These are phyloP conservation scores for Scleromitrula shiraiana DNA, from an alignment of 2,329 filamentous ascomycete species.

Conservation along the genomic window DNA sequence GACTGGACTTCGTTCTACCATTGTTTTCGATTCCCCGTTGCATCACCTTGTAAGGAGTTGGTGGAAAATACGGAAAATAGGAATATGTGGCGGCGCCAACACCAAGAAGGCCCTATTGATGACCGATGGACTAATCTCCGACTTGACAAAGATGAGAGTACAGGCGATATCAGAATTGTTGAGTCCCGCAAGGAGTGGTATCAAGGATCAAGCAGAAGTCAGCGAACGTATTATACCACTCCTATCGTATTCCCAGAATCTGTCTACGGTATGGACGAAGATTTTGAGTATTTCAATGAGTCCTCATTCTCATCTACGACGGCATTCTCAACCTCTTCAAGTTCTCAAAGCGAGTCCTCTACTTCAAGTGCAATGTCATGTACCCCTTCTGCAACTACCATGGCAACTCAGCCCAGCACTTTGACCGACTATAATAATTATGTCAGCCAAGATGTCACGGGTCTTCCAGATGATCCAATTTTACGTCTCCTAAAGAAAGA, in stretches of 20 bases:
- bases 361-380: background rate
- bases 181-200: slow-evolving; percentile 65
- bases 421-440: background rate
- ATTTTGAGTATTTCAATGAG: slow-evolving; percentile 1
- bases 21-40: slow-evolving; percentile 54
- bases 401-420: background rate
- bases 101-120: slow-evolving; percentile 63
- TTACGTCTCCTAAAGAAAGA: slow-evolving; percentile 18
- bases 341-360: background rate
- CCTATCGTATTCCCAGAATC: slow-evolving; percentile 37
- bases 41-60: slow-evolving; percentile 33
- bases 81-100: slow-evolving; percentile 56
- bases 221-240: slow-evolving; percentile 58
- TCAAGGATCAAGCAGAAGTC: slow-evolving; percentile 46
- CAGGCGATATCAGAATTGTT: slow-evolving; percentile 50
- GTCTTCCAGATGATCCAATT: slow-evolving; percentile 22
- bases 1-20: slow-evolving; percentile 65
- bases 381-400: too few relatives aligned
- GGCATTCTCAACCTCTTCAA: background rate
- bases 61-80: slow-evolving; percentile 38
- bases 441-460: slow-evolving; percentile 7
- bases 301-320: slow-evolving; percentile 1
- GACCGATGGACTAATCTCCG: slow-evolving; percentile 64
- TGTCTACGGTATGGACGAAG: slow-evolving; percentile 9
- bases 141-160: slow-evolving; percentile 51